Percentiles rank a stretch among this genome's conserved stretches.
Evolutionary conservation across 192 early-diverging fungal genomes (phyloP).

Genomic region (Coemansia sp.): DNA sequence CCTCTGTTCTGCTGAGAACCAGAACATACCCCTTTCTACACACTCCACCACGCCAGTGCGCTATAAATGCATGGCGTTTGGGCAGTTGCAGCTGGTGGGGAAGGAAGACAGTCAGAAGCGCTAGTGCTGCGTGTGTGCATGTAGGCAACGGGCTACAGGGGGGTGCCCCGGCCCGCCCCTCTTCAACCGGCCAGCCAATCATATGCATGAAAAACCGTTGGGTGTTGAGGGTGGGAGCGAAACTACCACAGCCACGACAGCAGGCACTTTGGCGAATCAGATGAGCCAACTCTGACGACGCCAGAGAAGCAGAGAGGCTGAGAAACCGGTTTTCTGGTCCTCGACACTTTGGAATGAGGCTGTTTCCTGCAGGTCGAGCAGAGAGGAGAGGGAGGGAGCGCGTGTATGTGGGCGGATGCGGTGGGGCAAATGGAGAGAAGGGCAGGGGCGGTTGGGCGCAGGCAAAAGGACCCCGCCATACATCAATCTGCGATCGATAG

Average conservation of each 20-base stretch:
- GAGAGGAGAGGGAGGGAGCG: conserved; percentile 3
- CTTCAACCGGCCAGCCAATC: background rate
- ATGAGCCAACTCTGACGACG: background rate
- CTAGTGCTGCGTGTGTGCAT: background rate
- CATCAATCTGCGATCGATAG: conserved; percentile 28
- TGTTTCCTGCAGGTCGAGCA: background rate
- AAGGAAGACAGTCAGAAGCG: conserved; percentile 1
- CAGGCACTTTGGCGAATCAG: background rate
- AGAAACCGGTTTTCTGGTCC: background rate
- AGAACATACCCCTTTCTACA: background rate
- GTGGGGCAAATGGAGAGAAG: background rate
- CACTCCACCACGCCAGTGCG: background rate
- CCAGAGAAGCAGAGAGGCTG: background rate
- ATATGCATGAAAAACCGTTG: background rate
- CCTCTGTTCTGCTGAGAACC: background rate
- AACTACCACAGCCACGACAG: background rate
- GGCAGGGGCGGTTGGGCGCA: background rate
- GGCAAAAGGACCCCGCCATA: background rate
- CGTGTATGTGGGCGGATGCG: background rate
- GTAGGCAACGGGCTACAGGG: background rate
- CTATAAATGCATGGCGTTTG: conserved; percentile 2
- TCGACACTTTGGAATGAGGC: background rate
- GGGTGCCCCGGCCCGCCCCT: conserved; percentile 2
- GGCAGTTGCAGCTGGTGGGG: conserved; percentile 1
- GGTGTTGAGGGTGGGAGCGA: conserved; percentile 8